A percentile compares a stretch with the other conserved stretches of the same genome.
phyloP scores from a whole-genome alignment of 805 yeast genomes.

The Metschnikowia vanudenii region DNA sequence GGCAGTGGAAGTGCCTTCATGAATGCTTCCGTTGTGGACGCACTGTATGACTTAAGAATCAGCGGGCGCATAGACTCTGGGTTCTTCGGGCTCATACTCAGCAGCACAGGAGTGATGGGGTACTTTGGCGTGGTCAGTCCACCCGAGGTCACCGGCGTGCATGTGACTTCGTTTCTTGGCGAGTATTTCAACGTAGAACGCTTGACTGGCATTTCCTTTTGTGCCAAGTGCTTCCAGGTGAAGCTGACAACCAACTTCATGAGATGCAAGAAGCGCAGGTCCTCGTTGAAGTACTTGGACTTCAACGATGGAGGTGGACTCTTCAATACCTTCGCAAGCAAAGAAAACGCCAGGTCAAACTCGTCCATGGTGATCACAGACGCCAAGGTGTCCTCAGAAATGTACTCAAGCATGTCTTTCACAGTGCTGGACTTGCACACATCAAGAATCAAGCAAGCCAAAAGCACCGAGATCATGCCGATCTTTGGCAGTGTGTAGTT shows the following conservation, averaged over 20 bases:
- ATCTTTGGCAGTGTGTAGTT: constrained; percentile 52
- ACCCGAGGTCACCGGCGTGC: constrained; percentile 11
- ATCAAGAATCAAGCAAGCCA: constrained; percentile 38
- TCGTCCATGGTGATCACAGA: constrained; percentile 11
- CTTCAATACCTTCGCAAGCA: constrained; percentile 38
- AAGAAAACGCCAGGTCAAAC: constrained; percentile 17
- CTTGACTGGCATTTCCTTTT: constrained; percentile 9
- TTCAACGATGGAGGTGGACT: constrained; percentile 48
- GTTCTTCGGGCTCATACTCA: constrained; percentile 21
- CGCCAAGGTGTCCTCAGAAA: constrained; percentile 15
- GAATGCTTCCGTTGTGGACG: constrained; percentile 10
- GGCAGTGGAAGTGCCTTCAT: constrained; percentile 19
- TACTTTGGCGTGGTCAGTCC: constrained; percentile 35
- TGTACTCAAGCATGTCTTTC: constrained; percentile 18
- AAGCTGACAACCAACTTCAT: constrained; percentile 37
- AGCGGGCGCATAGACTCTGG: constrained; percentile 3
- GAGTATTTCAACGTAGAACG: constrained; percentile 2
- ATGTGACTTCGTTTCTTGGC: constrained; percentile 4
- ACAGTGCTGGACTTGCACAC: constrained; percentile 24
- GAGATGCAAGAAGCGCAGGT: constrained; percentile 33
- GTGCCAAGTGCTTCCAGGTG: constrained; percentile 28
- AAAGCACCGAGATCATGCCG: constrained; percentile 44
- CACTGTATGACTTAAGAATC: constrained; percentile 20
- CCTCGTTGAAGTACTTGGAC: constrained; percentile 43
- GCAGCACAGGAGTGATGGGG: constrained; percentile 24